A percentile compares a stretch with the other conserved stretches of the same genome.
Conservation (phyloP, 129 eudicot genomes). For the Daucus carota region DNA sequence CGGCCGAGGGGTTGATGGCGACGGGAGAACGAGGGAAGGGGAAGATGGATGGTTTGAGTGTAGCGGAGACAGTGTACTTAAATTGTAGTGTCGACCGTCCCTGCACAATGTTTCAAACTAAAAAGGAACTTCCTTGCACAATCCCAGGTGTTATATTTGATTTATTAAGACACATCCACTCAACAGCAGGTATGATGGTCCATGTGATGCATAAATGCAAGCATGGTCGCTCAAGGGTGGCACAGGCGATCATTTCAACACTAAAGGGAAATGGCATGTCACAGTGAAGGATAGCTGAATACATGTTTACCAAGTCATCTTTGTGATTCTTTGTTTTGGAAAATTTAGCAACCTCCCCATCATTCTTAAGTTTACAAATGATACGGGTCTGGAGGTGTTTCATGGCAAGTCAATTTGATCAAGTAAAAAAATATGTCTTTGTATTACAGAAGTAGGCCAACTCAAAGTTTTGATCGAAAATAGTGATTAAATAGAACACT, state of each 20-base stretch:
- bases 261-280: constrained; percentile 45
- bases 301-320: constrained; percentile 42
- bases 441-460: too few species aligned
- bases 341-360: constrained; percentile 52
- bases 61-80: constrained; percentile 26
- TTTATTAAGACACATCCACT: constrained; percentile 30
- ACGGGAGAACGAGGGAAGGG: too few species aligned
- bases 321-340: constrained; percentile 58
- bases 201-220: constrained; percentile 20
- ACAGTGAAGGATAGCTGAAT: constrained; percentile 19
- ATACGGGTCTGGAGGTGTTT: constrained; percentile 46
- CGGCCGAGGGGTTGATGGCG: too few species aligned
- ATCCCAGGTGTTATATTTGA: constrained; percentile 41
- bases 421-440: constrained; percentile 38
- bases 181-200: constrained; percentile 37
- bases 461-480: too few species aligned
- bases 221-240: constrained; percentile 45
- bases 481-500: too few species aligned
- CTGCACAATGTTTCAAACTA: not conserved
- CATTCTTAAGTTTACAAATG: constrained; percentile 42
- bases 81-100: constrained; percentile 11
- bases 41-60: constrained; percentile 26
- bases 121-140: constrained; percentile 28
- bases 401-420: constrained; percentile 29
- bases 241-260: constrained; percentile 34